phyloP scores from a whole-genome alignment of 2,329 filamentous ascomycete genomes.

The Mycosphaerella arachidis region DNA sequence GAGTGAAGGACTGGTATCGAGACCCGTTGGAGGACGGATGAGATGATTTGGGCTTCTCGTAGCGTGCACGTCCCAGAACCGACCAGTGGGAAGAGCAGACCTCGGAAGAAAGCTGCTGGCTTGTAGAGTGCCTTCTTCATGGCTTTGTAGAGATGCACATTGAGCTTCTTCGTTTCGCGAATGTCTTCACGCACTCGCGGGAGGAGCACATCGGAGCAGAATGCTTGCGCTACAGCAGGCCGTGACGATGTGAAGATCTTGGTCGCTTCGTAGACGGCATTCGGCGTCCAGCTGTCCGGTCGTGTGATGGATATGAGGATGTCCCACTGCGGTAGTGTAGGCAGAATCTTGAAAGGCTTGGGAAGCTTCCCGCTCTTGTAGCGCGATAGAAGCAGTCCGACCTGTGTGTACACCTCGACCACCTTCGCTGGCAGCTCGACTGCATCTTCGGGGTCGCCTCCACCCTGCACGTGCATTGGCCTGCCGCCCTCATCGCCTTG shows the following conservation, averaged over 20 bases:
- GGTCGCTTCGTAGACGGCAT: constrained; percentile 82
- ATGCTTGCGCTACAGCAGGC: constrained; percentile 73
- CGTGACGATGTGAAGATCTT: constrained; percentile 87
- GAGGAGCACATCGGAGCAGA: constrained; percentile 80
- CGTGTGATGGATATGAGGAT: constrained; percentile 79
- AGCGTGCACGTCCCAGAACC: constrained; percentile 82
- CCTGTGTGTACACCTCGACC: constrained; percentile 89
- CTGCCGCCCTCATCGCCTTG: constrained; percentile 49
- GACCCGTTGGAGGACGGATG: constrained; percentile 76
- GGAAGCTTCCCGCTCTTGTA: constrained; percentile 96
- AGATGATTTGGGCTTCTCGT: constrained; percentile 86
- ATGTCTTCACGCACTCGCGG: constrained; percentile 93
- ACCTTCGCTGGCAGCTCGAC: constrained; percentile 87
- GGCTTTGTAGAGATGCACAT: constrained; percentile 90
- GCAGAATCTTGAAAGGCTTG: constrained; percentile 96
- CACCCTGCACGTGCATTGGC: constrained; percentile 49
- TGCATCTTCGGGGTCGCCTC: constrained; percentile 67
- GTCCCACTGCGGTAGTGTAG: constrained; percentile 87
- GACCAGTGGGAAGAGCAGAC: constrained; percentile 85
- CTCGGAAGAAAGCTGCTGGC: constrained; percentile 94
- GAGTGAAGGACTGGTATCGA: constrained; percentile 89
- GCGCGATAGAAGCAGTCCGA: constrained; percentile 80
- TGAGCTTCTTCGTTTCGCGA: constrained; percentile 87
- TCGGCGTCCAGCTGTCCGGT: constrained; percentile 72
- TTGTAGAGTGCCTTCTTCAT: constrained; percentile 92